phyloP scores from a whole-genome alignment of 169 alveolate genomes.

The Eimeria necatrix region DNA sequence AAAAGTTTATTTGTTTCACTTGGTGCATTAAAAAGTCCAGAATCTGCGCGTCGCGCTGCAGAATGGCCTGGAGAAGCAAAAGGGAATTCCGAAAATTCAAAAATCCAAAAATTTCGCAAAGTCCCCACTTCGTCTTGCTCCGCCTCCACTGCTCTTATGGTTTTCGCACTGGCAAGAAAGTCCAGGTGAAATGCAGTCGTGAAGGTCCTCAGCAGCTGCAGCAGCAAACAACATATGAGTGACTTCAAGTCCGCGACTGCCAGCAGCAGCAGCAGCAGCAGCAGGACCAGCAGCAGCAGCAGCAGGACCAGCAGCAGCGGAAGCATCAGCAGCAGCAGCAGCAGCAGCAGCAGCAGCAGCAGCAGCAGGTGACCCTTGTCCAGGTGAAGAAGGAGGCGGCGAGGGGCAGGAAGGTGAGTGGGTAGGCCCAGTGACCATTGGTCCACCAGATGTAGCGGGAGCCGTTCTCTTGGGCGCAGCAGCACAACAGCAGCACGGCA shows the following conservation, averaged over 20 bases:
- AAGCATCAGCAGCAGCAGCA: background rate
- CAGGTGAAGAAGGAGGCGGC: slow-evolving; percentile 26
- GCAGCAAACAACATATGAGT: too few relatives aligned
- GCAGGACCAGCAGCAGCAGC: too few relatives aligned
- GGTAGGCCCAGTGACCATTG: slow-evolving; percentile 63
- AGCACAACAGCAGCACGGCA: slow-evolving; percentile 45
- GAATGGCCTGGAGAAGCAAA: background rate
- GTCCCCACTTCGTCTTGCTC: slow-evolving; percentile 68
- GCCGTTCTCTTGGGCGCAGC: slow-evolving; percentile 21
- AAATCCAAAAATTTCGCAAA: background rate
- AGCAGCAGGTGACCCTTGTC: slow-evolving; percentile 19
- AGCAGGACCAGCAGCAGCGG: background rate
- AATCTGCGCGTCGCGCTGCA: slow-evolving; percentile 61
- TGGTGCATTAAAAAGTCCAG: slow-evolving; percentile 73
- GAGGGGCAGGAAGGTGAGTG: slow-evolving; percentile 71
- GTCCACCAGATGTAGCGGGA: slow-evolving; percentile 50
- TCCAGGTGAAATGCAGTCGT: slow-evolving; percentile 48
- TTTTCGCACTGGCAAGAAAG: slow-evolving; percentile 22
- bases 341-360: background rate
- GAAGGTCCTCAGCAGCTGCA: slow-evolving; percentile 26
- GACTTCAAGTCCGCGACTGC: too few relatives aligned
- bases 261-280: too few relatives aligned
- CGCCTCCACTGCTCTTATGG: slow-evolving; percentile 56
- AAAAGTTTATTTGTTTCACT: background rate
- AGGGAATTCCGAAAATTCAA: background rate